phyloP scores from a whole-genome alignment of 208 protist species.

The Acanthamoeba castellanii region DNA sequence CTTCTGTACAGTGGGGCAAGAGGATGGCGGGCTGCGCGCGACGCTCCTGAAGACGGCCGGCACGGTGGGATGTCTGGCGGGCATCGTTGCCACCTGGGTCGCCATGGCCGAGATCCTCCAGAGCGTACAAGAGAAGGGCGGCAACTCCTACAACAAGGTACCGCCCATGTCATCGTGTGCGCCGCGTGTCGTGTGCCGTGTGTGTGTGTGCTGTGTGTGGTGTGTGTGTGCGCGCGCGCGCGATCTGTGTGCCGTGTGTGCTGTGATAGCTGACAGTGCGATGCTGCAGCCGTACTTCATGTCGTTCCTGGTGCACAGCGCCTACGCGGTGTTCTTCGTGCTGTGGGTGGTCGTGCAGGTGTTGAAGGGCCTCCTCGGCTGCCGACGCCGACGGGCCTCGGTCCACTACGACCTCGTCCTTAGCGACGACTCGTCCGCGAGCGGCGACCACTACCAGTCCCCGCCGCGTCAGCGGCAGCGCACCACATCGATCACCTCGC shows the following conservation, averaged over 20 bases:
- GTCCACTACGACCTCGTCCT: not conserved
- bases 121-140: slow-evolving; percentile 21
- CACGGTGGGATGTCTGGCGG: not conserved
- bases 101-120: slow-evolving; percentile 36
- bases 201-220: not conserved
- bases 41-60: not conserved
- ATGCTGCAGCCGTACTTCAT: slow-evolving; percentile 20
- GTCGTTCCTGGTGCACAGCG: slow-evolving; percentile 29
- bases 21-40: not conserved
- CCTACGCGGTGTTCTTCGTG: slow-evolving; percentile 37
- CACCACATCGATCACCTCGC: not conserved
- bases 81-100: slow-evolving; percentile 8
- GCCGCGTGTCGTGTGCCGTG: not conserved
- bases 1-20: not conserved
- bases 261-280: not conserved
- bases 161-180: not conserved
- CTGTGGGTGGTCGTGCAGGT: not conserved
- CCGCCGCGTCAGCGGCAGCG: not conserved
- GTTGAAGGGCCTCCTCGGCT: not conserved
- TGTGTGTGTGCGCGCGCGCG: not conserved
- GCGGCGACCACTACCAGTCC: not conserved
- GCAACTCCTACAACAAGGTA: not conserved
- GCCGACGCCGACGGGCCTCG: not conserved
- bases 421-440: not conserved
- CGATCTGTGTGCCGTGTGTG: no score